phyloP scores from a whole-genome alignment of 1,284 basidiomycete genomes.

The Sanghuangporus weigelae region DNA sequence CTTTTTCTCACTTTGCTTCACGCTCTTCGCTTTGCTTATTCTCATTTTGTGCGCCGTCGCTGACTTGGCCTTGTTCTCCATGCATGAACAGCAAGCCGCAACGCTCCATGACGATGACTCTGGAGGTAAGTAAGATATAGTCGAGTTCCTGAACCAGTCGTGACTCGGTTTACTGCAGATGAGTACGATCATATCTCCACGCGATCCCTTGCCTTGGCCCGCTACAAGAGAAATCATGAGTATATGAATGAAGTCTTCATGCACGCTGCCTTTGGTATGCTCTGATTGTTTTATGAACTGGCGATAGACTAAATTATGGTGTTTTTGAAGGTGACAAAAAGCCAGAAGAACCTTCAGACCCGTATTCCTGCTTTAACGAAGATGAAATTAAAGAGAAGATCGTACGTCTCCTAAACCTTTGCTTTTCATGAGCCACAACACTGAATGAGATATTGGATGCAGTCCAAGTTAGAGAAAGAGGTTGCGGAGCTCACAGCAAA shows the following conservation, averaged over 20 bases:
- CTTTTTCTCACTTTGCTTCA: not conserved
- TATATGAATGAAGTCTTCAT: conserved; percentile 76
- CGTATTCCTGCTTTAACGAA: conserved; percentile 58
- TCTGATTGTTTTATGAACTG: not conserved
- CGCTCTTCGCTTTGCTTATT: conserved; percentile 10
- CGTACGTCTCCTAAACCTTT: conserved; percentile 34
- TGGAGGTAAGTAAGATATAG: conserved; percentile 39
- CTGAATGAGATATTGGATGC: not conserved
- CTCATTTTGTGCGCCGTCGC: conserved; percentile 1
- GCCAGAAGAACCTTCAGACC: conserved; percentile 31
- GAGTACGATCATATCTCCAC: conserved; percentile 68
- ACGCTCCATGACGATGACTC: conserved; percentile 63
- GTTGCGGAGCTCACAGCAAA: conserved; percentile 21
- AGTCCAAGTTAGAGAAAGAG: conserved; percentile 22
- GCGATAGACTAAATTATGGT: not conserved
- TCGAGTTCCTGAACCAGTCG: not conserved
- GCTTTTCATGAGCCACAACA: not conserved
- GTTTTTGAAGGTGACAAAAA: conserved; percentile 39
- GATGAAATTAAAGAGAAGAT: conserved; percentile 53
- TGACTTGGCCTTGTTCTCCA: conserved; percentile 19
- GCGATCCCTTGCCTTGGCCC: conserved; percentile 59
- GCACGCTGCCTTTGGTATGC: conserved; percentile 60
- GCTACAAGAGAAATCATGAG: conserved; percentile 76
- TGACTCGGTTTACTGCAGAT: conserved; percentile 34
- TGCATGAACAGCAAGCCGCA: conserved; percentile 32